Conservation (phyloP, 1,284 basidiomycete genomes). For the Cryptococcus sp. region DNA sequence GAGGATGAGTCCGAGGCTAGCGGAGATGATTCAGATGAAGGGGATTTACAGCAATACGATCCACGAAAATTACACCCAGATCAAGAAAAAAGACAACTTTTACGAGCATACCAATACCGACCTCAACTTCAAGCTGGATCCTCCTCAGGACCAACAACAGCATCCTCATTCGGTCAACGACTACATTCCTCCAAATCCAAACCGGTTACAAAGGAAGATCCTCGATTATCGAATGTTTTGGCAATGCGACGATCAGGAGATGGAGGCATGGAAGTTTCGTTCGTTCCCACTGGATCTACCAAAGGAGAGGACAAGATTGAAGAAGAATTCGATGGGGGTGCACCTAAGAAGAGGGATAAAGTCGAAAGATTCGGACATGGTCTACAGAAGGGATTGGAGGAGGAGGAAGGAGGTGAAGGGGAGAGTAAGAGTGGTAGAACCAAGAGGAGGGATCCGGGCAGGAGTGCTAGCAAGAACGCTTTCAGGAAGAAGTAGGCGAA, state of each 20-base stretch:
- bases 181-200: conserved; percentile 25
- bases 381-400: conserved; percentile 69
- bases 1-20: conserved; percentile 51
- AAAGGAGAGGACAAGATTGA: conserved; percentile 53
- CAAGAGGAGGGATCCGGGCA: conserved; percentile 63
- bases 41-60: conserved; percentile 39
- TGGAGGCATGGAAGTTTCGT: conserved; percentile 54
- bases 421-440: conserved; percentile 57
- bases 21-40: conserved; percentile 18
- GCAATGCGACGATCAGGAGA: conserved; percentile 42
- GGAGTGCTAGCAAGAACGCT: conserved; percentile 81
- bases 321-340: conserved; percentile 40
- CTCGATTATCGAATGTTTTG: conserved; percentile 29
- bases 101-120: conserved; percentile 11
- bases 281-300: conserved; percentile 41
- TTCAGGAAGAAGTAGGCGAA: conserved; percentile 55
- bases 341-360: conserved; percentile 52
- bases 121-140: conserved; percentile 34
- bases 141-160: conserved; percentile 12
- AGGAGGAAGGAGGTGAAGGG: conserved; percentile 59
- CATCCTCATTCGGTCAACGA: conserved; percentile 45
- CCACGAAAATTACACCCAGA: conserved; percentile 51
- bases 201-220: conserved; percentile 13
- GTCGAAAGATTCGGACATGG: conserved; percentile 77
- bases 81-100: conserved; percentile 12